Evolutionary conservation across 2,329 filamentous ascomycete genomes (phyloP), one percentile per base, ranked within the genome.

Genomic region (Colletotrichum acutatum): DNA sequence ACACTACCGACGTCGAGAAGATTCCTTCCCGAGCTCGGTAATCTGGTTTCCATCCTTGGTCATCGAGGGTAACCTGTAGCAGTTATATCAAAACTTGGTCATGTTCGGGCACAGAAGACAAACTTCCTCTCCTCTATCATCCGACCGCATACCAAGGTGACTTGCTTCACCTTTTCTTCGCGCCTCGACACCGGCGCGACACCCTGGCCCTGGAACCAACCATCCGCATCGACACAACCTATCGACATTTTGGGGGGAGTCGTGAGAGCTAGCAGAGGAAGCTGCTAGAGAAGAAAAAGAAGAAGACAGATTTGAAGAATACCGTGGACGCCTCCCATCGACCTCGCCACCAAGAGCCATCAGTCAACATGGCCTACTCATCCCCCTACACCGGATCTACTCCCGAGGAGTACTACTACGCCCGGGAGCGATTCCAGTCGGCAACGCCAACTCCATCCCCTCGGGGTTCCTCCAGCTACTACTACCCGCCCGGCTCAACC

Each of bases 81-180:
- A 70, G 82, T 82, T 81, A 79, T 77, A 79, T 77, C 78, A 79
- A 77, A 77, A 80, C 79, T 78, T 78, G 79, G 82, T 83, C 82
- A 90, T 90, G 89, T 90, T 88, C 82, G 85, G 86, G 83, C 84
- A 84, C 86, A 84, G 84, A 87, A 86, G 83, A 86, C 84, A 83
- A 79, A 84, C 82, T 82, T 85, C 83, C 82, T 87, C 85, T 83
- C 86, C 85, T 86, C 87, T 86, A 85, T 86, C 86, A 80, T 86
- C 87, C 87, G 87, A 89, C 84, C 86, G 87, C 85, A 89, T 88
- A 88, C 86, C 87, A 85, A 88, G 88, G 88, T 90, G 88, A 90
- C 87, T 82, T 84, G 84, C 81, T 80, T 85, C 82, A 82, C 83
- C 82, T 80, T 81, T 81, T 83, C 82, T 78, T 78, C 80, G 84